Evolutionary conservation across 176 grass and related monocot species (phyloP), one percentile per base, ranked within the genome.

Genomic region (Juncus effusus): DNA sequence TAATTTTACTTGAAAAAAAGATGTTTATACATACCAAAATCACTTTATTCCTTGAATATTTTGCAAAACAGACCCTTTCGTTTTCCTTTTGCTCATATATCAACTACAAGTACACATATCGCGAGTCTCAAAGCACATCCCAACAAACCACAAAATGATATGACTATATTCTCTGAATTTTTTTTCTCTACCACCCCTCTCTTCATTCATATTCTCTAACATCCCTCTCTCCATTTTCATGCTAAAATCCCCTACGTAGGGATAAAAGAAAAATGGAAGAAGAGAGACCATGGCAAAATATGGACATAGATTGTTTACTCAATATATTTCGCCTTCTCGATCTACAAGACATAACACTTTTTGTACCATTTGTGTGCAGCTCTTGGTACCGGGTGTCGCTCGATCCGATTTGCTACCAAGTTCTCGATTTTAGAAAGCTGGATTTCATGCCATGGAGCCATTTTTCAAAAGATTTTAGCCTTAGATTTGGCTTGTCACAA

Each of bases 371-470:
- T 11, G 93, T 89, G 65, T 96, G 93, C 80, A 76, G 71, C 16
- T 82, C 65, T 1, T 96, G 93, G 93, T 84, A 78, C 66, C 56
- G 62, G 44, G 87, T 80, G 3, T 79, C 88, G 0, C 65, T 63
- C 2, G 88, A 96, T 78, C 82, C 85, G 36, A 73, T 55, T 16
- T 86, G 86, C 51, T 96, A 85, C 82, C 78, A 77, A 55, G 54
- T 51, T 14, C 93, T 96, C 74, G 73, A 96, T 70, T 90, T 96
- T 14, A 81, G 82, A 36, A 79, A 62, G 35, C 56, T 83, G 66
- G 87, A 90, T 59, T 91, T 96, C 82, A 89, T 84, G 88, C 88
- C 93, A 4, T 91, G 82, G 85, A 62, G 16, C 4, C 0, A 73
- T 0, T 90, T 96, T 63, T 78, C 82, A 2, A 53, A 51, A 28